Conservation (phyloP, 2,329 filamentous ascomycete genomes). For the Diplodia mutila region DNA sequence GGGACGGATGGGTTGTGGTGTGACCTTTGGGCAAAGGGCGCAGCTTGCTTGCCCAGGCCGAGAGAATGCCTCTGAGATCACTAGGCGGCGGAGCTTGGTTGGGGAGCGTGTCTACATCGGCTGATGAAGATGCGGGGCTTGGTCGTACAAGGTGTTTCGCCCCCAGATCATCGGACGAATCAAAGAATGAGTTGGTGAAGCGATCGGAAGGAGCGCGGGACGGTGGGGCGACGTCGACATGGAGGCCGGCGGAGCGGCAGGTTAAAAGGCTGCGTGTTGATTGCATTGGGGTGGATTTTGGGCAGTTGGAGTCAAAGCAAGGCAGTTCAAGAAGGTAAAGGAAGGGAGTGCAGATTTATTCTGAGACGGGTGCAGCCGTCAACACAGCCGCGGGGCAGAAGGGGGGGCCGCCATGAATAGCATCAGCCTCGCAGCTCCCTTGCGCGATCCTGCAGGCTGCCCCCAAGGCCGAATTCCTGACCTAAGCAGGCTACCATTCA, state of each 20-base stretch:
- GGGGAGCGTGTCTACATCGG: neutral
- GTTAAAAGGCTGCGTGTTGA: neutral
- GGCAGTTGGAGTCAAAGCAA: neutral
- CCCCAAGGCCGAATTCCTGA: slow-evolving; percentile 18
- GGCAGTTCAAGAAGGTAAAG: neutral
- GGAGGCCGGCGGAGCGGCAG: neutral
- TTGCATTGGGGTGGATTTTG: neutral
- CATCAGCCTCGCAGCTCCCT: slow-evolving; percentile 1
- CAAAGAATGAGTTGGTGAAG: neutral
- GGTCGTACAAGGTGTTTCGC: neutral
- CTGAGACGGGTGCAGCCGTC: neutral
- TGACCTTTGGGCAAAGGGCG: neutral
- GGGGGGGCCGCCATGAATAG: slow-evolving; percentile 14
- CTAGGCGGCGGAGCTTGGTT: neutral
- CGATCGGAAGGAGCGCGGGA: neutral
- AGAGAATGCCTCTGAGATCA: neutral
- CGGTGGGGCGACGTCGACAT: neutral
- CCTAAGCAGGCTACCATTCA: neutral
- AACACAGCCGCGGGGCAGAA: slow-evolving; percentile 11
- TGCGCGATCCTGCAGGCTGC: slow-evolving; percentile 12
- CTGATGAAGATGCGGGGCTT: neutral
- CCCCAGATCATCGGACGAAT: neutral
- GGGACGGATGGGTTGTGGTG: too few relatives aligned
- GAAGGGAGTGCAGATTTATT: neutral
- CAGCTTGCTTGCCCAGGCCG: neutral